Evolutionary conservation across 352 stramenopile species (phyloP), one percentile per base, ranked within the genome.

Genomic region (Phytophthora pseudosyringae): DNA sequence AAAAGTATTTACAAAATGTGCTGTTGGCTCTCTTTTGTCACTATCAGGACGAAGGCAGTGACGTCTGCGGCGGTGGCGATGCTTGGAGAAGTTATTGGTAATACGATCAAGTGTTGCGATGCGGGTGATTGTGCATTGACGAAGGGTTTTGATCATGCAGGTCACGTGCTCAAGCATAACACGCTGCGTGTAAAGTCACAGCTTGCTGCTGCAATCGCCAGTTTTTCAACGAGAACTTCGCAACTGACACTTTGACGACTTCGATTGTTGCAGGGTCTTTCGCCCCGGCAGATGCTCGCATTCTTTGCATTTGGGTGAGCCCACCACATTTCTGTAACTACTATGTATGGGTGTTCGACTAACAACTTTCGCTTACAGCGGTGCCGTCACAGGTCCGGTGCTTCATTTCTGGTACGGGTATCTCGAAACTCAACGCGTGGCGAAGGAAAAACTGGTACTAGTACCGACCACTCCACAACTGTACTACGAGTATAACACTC

Each of bases 331-430:
- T 45, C 5, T 9, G 18, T 8, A n/a, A 21, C 16, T 41, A 16
- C 31, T 31, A 16, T 16, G 21, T 21, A 21, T 21, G 21, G 21
- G 11, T 15, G 6, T 8, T 52, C 38, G 28, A n/a, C 15, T 21
- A 7, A 40, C 0, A 26, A 4, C n/a, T 31, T 15, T 45, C 36
- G 5, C 0, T 60, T 26, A 12, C 38, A 91, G 83, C 2, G 80
- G 76, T 38, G 36, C 67, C 5, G 67, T 93, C 33, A 91, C 83
- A 5, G 81, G 79, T 0, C 83, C 83, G 0, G 51, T 90, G 6
- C 67, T 93, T 31, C 83, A 93, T 58, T 81, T 74, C 49, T 93
- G 83, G 83, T 93, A 93, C 35, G 57, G 70, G 15, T 82, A 84
- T 46, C 79, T 93, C 5, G 83, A 93, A 51, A 86, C 71, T 10